Conservation (phyloP, 371 early-diverging fungal species). For the Mucor piriformis region DNA sequence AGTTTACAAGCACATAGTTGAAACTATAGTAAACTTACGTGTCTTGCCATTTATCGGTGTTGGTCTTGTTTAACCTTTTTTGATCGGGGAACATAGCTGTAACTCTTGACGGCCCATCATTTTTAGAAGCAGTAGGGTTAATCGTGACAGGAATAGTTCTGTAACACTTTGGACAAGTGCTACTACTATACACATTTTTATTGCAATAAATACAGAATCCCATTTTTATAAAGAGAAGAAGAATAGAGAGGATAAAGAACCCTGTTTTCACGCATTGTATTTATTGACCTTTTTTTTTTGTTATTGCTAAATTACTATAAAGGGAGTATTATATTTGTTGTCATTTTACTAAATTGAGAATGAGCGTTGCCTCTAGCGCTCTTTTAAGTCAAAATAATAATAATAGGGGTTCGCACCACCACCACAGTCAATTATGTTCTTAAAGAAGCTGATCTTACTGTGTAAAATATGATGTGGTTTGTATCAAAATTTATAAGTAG, state of each 20-base stretch:
- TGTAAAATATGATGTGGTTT: too few species aligned
- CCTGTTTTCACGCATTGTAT: not conserved
- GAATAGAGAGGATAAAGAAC: not conserved
- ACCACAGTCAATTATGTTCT: too few species aligned
- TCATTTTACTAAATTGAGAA: constrained; percentile 6
- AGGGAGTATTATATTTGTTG: not conserved
- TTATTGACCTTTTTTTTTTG: not conserved
- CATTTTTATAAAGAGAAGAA: constrained; percentile 15
- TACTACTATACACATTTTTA: constrained; percentile 19
- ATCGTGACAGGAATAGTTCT: constrained; percentile 4
- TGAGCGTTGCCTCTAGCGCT: not conserved
- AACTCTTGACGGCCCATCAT: constrained; percentile 3
- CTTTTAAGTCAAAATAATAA: not conserved
- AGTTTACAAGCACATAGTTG: too few species aligned
- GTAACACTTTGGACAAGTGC: constrained; percentile 26
- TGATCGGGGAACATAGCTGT: constrained; percentile 11
- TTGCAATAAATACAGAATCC: constrained; percentile 32
- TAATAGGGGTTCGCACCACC: not conserved
- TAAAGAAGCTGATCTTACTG: too few species aligned
- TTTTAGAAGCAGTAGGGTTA: not conserved
- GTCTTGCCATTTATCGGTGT: constrained; percentile 32
- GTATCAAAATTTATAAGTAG: too few species aligned
- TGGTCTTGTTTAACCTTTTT: constrained; percentile 13
- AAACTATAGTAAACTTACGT: constrained; percentile 14
- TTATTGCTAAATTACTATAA: constrained; percentile 8